Evolutionary conservation across 306 rosid species (phyloP).

Genomic region (Pachyrhizus erosus): DNA sequence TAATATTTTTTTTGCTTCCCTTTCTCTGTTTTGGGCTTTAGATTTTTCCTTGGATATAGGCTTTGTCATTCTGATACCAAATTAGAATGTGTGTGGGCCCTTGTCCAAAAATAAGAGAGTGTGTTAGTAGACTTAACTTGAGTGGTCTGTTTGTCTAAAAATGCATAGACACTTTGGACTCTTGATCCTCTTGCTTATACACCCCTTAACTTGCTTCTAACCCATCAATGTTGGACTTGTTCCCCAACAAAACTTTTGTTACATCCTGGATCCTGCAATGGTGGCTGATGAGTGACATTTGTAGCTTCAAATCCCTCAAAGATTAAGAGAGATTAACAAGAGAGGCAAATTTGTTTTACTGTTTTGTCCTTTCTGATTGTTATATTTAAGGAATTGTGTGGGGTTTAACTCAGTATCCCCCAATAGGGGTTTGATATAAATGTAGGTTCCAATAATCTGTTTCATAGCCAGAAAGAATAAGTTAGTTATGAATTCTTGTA

Average conservation of each 20-base stretch:
- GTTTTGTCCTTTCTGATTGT: not conserved
- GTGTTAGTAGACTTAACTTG: not conserved
- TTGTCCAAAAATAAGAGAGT: not conserved
- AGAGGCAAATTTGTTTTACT: not conserved
- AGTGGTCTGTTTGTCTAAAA: not conserved
- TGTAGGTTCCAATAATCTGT: not conserved
- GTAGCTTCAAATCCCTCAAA: constrained; percentile 16
- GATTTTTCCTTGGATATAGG: not conserved
- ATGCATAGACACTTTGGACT: not conserved
- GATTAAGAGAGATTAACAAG: constrained; percentile 22
- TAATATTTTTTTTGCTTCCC: not conserved
- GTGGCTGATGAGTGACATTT: not conserved
- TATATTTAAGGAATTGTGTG: not conserved
- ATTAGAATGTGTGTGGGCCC: not conserved
- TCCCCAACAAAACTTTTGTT: not conserved
- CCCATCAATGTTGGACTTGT: not conserved
- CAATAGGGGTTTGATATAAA: constrained; percentile 9
- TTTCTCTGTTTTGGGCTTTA: not conserved
- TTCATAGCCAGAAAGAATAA: constrained; percentile 17
- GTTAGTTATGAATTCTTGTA: not conserved
- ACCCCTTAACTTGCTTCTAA: not conserved
- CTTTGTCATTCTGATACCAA: not conserved
- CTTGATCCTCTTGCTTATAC: not conserved
- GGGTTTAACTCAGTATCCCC: not conserved
- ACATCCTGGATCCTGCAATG: no score